Base-by-base conservation (phyloP, 352 stramenopile genomes). In the Phytophthora podocarpi region DNA sequence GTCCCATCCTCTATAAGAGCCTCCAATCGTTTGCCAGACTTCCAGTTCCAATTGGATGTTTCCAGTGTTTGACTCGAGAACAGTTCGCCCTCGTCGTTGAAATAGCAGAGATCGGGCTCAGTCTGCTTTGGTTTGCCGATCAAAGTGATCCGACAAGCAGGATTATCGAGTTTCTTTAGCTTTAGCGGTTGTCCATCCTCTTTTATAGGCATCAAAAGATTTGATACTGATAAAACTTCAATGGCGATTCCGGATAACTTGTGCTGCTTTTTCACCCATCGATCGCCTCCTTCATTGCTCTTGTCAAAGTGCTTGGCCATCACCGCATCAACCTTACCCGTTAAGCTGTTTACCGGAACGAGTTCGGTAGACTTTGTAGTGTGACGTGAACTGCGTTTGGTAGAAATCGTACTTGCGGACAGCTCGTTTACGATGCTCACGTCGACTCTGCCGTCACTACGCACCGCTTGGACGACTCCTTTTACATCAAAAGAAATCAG, bases 401-500 rank as follows among this genome's bases (percentile, higher is more conserved):
- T 16, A 24, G 34, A 13, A 27, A 28, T 67, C 2, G 49, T 43
- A 11, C 21, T 46, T 4, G 21, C 32, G 1, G 32, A 24, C 10
- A 54, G 8, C 9, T 49, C 20, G 2, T 70, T 62, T 0, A 73
- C n/a, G 7, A 87, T 18, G 2, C 61, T 59, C 16, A 91, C 72
- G 43, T 91, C 80, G 0, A 87, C 76, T 10, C 65, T 85, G 18
- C 82, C 82, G 36, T 91, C 77, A 16, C 42, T 51, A 9, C 75
- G 76, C 4, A 90, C 60, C 8, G 58, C 59, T 36, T 84, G 63
- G 24, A 91, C 76, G 26, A 77, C 71, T 4, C 78, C 82, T 24
- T 80, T 72, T 2, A 80, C 59, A 49, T 91, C 82, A 24, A 88
- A 24, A 0, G 80, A 90, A 24, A 90, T 78, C 5, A 90, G 50